Evolutionary conservation across 2,329 filamentous ascomycete genomes (phyloP), one percentile per base, ranked within the genome.

Genomic region (Parascedosporium putredinis): DNA sequence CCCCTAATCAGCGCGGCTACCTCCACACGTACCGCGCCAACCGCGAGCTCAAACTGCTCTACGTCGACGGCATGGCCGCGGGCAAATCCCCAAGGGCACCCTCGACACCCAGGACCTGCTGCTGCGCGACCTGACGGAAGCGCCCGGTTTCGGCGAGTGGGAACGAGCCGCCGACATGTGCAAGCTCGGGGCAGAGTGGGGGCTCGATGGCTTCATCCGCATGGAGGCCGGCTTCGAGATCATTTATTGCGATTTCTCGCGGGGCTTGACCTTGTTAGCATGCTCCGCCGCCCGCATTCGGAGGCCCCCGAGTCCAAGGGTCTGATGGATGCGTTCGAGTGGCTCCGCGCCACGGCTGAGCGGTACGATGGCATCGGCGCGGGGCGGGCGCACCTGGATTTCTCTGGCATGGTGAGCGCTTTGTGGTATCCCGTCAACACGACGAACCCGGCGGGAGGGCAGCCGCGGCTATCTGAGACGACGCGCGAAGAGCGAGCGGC

Each of bases 161-260:
- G 60, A 63, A 2, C 76, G 83, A 5, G 82, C 81, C 0, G 45
- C 56, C 1, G 67, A 69, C 1, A 62, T 86, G 1, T 88, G 84
- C 60, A 62, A 70, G 0, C 56, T 83, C 8, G 70, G 75, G 8
- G 62, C 42, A 52, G 62, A 57, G 49, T 78, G 61, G 81, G 76
- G 76, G 8, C 69, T 85, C n/a, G 78, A 86, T 56, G 81, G 80
- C 0, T 68, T 86, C 20, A 62, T 87, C 2, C 74, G 83, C 9
- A 82, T 82, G 73, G 84, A 88, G 58, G 73, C 74, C 16, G 84
- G 84, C 0, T 86, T 86, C 55, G 84, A 88, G 61, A 70, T 85
- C 49, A 83, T 87, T 46, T 67, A 83, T 18, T 88, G 83, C 60
- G 67, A 81, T 49, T 87, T 88, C 43, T 55, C 56, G 8, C 55